phyloP scores from a whole-genome alignment of 768 basidiomycete genomes.

The Mycena haematopus region DNA sequence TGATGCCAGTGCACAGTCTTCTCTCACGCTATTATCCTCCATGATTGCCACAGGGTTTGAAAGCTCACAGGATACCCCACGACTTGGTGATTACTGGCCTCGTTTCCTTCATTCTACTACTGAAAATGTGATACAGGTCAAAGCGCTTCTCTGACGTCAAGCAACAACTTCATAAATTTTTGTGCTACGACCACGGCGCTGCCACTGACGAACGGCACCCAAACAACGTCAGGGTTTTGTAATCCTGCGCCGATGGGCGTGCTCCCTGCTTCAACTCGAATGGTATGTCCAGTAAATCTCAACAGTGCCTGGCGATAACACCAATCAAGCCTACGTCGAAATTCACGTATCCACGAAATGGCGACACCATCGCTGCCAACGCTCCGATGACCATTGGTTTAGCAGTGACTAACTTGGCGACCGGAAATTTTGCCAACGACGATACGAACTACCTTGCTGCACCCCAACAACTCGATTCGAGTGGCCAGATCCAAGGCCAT shows the following conservation, averaged over 20 bases:
- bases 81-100: background rate
- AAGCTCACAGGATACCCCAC: constrained; percentile 38
- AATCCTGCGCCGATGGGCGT: constrained; percentile 26
- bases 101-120: background rate
- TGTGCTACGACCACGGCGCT: constrained; percentile 47
- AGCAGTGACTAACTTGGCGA: constrained; percentile 35
- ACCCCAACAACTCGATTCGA: constrained; percentile 50
- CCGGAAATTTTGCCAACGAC: constrained; percentile 50
- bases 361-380: constrained; percentile 37
- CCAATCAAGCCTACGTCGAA: constrained; percentile 38
- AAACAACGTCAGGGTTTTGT: constrained; percentile 34
- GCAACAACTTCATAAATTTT: constrained; percentile 66
- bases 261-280: constrained; percentile 29
- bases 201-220: constrained; percentile 51
- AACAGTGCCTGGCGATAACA: background rate
- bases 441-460: constrained; percentile 50
- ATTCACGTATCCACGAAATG: constrained; percentile 42
- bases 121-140: constrained; percentile 38
- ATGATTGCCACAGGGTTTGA: constrained; percentile 43
- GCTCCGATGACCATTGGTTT: constrained; percentile 44
- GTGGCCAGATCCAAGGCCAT: constrained; percentile 61
- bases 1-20: constrained; percentile 12
- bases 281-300: constrained; percentile 9
- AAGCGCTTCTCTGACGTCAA: constrained; percentile 51
- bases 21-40: constrained; percentile 36